These are phyloP conservation scores for Hermanozyma aechmeae DNA, from an alignment of 805 yeast genomes.

Conservation along the genomic window DNA sequence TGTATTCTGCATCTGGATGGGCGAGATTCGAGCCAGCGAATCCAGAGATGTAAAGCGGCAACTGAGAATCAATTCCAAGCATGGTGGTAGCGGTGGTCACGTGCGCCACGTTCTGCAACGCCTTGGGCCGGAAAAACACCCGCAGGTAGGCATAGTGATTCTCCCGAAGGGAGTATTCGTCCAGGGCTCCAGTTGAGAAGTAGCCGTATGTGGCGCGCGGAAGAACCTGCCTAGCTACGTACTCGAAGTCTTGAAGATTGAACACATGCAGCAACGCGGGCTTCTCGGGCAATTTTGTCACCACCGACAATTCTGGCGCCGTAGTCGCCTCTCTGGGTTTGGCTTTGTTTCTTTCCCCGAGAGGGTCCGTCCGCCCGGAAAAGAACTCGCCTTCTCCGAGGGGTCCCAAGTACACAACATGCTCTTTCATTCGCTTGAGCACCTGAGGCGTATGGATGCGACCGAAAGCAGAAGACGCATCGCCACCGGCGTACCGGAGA, in stretches of 20 bases:
- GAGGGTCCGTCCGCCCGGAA: not conserved
- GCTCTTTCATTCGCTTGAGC: slow-evolving; percentile 1
- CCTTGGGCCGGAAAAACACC: slow-evolving; percentile 2
- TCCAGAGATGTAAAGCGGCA: slow-evolving; percentile 3
- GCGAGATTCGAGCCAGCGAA: slow-evolving; percentile 3
- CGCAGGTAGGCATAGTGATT: slow-evolving; percentile 3
- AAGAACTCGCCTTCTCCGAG: slow-evolving; percentile 1
- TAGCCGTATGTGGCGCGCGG: slow-evolving; percentile 2
- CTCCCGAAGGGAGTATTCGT: slow-evolving; percentile 2
- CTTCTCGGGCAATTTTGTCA: not conserved
- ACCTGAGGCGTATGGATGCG: slow-evolving; percentile 2
- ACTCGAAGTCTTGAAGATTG: slow-evolving; percentile 4
- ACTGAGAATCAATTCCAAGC: slow-evolving; percentile 1
- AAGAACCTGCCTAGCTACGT: slow-evolving; percentile 2
- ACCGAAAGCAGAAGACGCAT: slow-evolving; percentile 1
- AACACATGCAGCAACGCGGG: slow-evolving; percentile 2
- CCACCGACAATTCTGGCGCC: not conserved
- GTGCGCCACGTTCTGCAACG: slow-evolving; percentile 1
- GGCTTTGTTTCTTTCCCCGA: not conserved
- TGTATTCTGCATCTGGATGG: slow-evolving; percentile 2
- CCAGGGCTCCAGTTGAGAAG: slow-evolving; percentile 2
- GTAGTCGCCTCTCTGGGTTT: not conserved
- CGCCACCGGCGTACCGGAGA: slow-evolving; percentile 1
- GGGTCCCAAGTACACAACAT: slow-evolving; percentile 2
- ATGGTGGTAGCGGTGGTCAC: slow-evolving; percentile 1